These are phyloP conservation scores for Apiospora phragmitis DNA, from an alignment of 2,329 filamentous ascomycete species.

Conservation along the genomic window DNA sequence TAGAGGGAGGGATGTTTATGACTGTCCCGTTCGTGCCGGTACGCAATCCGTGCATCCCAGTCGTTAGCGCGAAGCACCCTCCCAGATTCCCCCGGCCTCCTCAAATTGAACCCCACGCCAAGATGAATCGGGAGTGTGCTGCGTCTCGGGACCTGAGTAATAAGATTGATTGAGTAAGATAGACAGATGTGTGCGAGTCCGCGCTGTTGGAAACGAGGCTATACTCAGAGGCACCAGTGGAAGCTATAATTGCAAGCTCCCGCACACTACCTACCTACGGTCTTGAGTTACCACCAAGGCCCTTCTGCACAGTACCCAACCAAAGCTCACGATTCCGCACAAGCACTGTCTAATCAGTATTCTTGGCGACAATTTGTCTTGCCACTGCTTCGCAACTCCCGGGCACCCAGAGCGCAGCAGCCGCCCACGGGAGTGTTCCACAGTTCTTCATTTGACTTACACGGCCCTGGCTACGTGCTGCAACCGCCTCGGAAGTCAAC, in stretches of 20 bases:
- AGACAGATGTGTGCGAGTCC: background rate
- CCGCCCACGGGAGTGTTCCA: background rate
- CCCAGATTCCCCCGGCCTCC: background rate
- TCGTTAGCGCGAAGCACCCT: background rate
- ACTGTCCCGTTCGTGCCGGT: background rate
- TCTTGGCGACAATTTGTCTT: background rate
- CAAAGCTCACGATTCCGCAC: background rate
- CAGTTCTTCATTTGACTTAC: background rate
- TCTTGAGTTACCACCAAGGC: background rate
- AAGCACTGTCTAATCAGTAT: background rate
- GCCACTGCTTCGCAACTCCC: background rate
- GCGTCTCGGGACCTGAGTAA: background rate
- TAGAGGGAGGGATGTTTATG: background rate
- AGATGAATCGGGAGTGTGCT: background rate
- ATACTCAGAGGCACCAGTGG: background rate
- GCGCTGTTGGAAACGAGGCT: background rate
- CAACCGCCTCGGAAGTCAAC: background rate
- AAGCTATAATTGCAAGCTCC: background rate
- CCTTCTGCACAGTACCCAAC: background rate
- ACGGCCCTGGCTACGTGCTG: slow-evolving; percentile 1
- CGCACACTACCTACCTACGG: background rate
- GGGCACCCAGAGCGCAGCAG: background rate
- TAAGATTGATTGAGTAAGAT: background rate
- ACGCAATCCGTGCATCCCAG: background rate
- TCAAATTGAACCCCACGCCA: slow-evolving; percentile 1